phyloP scores from a whole-genome alignment of 2,329 filamentous ascomycete species.

The Cercospora janseana region DNA sequence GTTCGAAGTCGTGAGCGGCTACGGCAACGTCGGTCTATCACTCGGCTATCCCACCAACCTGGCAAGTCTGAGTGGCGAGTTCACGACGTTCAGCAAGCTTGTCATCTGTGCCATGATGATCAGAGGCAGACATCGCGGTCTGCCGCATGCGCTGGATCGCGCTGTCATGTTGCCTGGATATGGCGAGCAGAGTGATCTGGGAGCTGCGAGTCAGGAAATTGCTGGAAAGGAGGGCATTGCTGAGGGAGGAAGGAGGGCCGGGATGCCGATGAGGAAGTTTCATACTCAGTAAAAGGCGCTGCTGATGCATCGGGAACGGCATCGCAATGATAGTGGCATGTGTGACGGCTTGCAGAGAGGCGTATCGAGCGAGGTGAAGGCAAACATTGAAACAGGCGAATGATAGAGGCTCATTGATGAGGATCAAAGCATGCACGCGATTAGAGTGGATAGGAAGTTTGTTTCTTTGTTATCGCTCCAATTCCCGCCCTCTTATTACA shows the following conservation, averaged over 20 bases:
- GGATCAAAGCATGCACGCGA: too few species aligned
- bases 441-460: too few species aligned
- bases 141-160: slow-evolving; percentile 56
- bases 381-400: too few species aligned
- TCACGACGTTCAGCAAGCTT: slow-evolving; percentile 48
- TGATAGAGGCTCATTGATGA: too few species aligned
- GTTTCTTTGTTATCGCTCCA: too few species aligned
- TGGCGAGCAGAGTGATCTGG: not conserved
- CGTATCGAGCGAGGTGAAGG: too few species aligned
- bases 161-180: slow-evolving; percentile 42
- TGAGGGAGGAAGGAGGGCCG: slow-evolving; percentile 24
- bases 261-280: slow-evolving; percentile 17
- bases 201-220: slow-evolving; percentile 33
- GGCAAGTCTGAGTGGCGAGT: slow-evolving; percentile 11
- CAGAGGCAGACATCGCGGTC: slow-evolving; percentile 54
- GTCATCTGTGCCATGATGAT: slow-evolving; percentile 57
- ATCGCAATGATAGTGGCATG: too few species aligned
- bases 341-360: too few species aligned
- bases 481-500: too few species aligned
- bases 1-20: slow-evolving; percentile 46
- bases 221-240: slow-evolving; percentile 42
- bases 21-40: slow-evolving; percentile 39
- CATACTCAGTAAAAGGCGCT: not conserved
- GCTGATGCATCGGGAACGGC: too few species aligned
- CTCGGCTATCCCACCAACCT: not conserved